Evolutionary conservation across 208 protist species (phyloP).

Genomic region (Trypanosoma scelopori): DNA sequence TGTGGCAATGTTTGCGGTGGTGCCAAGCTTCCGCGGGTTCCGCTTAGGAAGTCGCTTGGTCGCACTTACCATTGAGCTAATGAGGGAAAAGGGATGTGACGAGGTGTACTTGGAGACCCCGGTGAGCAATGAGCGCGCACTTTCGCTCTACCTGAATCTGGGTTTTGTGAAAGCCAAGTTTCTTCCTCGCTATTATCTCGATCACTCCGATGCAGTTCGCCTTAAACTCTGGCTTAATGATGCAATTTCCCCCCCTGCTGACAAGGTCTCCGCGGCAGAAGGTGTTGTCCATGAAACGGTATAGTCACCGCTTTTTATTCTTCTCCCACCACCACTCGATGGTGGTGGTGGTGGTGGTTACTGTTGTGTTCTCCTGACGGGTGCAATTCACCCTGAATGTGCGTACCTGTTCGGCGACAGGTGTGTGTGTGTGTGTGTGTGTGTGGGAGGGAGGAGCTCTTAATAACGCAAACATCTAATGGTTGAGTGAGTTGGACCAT

Average conservation of each 20-base stretch:
- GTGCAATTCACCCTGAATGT: no score
- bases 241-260: conserved; percentile 17
- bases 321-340: neutral
- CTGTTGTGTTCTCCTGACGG: no score
- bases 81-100: conserved; percentile 89
- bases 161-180: conserved; percentile 94
- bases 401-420: no score
- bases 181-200: conserved; percentile 91
- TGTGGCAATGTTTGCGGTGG: conserved; percentile 98
- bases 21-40: conserved; percentile 85
- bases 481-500: no score
- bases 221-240: conserved; percentile 93
- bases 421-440: no score
- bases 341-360: no score
- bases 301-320: neutral
- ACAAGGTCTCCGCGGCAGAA: neutral
- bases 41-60: conserved; percentile 93
- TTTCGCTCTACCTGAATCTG: conserved; percentile 95
- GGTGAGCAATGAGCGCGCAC: conserved; percentile 86
- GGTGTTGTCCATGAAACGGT: neutral
- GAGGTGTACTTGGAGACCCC: conserved; percentile 96
- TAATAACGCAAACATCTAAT: no score
- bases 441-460: no score
- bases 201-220: conserved; percentile 93
- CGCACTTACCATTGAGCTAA: conserved; percentile 86